phyloP scores from a whole-genome alignment of 331 rosid species.

The Telfairia occidentalis region DNA sequence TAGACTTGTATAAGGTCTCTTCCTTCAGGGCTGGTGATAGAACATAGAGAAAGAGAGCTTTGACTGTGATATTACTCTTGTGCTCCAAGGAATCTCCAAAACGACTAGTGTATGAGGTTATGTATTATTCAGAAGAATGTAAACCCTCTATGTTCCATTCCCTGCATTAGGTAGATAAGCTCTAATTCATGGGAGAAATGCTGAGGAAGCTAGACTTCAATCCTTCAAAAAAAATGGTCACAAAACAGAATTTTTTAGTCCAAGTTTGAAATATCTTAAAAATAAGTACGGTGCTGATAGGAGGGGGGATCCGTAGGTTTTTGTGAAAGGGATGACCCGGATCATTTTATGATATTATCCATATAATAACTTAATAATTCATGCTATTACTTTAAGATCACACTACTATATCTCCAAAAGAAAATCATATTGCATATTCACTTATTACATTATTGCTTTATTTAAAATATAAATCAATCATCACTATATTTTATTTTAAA shows the following conservation, averaged over 20 bases:
- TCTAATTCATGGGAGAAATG: background rate
- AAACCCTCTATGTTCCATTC: background rate
- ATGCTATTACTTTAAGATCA: too few relatives aligned
- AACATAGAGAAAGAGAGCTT: background rate
- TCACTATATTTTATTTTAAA: background rate
- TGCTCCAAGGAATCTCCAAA: background rate
- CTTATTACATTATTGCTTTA: background rate
- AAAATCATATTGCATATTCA: too few relatives aligned
- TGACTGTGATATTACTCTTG: background rate
- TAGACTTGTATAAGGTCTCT: background rate
- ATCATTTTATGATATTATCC: too few relatives aligned
- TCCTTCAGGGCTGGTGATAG: background rate
- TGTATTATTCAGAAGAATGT: background rate
- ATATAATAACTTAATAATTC: too few relatives aligned
- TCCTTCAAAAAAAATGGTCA: background rate
- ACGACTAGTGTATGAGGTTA: background rate
- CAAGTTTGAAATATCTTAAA: too few relatives aligned
- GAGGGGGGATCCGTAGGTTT: too few relatives aligned
- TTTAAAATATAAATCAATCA: background rate
- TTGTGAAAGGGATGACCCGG: too few relatives aligned
- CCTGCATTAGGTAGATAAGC: background rate
- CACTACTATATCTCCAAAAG: background rate
- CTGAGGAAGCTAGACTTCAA: background rate
- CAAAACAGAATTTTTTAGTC: too few relatives aligned
- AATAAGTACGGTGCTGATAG: too few relatives aligned